Base-by-base conservation (phyloP, 305 asterid genomes). In the Fraxinus sp. region DNA sequence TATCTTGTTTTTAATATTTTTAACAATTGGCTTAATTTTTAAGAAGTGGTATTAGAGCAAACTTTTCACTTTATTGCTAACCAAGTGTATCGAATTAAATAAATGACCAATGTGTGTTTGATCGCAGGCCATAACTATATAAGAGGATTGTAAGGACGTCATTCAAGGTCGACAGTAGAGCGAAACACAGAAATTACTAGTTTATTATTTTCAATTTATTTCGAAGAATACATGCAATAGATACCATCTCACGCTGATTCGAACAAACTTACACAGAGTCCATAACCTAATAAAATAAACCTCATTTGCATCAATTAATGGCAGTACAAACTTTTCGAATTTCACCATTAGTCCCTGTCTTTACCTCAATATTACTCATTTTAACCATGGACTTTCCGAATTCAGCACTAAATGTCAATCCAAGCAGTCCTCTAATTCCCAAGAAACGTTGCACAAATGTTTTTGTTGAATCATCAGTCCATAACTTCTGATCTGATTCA, bases 311-410 rank as follows among this genome's bases (percentile, higher is more conserved):
- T 72, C 75, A 86, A 66, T 92, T 92, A 75, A 90, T n/a, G 7
- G 95, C 92, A 33, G 94, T 87, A 81, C 95, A 92, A 82, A 92
- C 86, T 78, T 81, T 85, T 9, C 92, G 91, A 57, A 92, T 89
- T 57, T 92, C 89, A 0, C 95, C 91, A n/a, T 85, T 28, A 24
- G 30, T 36, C 41, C 92, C 92, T 0, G 89, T 86, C 82, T 89
- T 86, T 5, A 92, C 87, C 3, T 87, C 89, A 7, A 92, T 70
- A 22, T 92, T 90, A 6, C 93, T 80, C 92, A 92, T 90, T 86
- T 89, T 90, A 32, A 90, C 91, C 95, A 92, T 90, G 1, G 95
- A 85, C 46, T 73, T 80, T 2, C 88, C 91, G 20, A 92, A 92
- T n/a, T 90, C 92, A 6, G 84, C 85, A 66, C 49, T 82, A 59